Percentiles rank a stretch among this genome's conserved stretches.
Conservation (phyloP, 495 filamentous ascomycete genomes). For the Xylaria castorea region DNA sequence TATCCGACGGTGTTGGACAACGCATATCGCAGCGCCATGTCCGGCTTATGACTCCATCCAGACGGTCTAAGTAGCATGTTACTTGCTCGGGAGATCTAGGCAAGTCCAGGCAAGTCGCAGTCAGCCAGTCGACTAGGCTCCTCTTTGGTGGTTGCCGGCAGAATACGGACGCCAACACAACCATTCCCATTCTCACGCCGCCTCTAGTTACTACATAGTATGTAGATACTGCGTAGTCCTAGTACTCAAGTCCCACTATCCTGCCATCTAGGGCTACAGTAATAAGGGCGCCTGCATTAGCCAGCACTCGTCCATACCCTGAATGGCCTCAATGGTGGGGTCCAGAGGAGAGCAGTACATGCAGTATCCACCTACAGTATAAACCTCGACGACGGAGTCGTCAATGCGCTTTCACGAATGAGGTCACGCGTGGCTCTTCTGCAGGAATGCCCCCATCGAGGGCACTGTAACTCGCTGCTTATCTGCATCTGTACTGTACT, state of each 20-base stretch:
- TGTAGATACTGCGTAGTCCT: too few species aligned
- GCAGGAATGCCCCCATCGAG: constrained; percentile 10
- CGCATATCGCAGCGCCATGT: constrained; percentile 6
- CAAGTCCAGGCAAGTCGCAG: constrained; percentile 2
- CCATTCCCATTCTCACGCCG: not conserved
- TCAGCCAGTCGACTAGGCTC: not conserved
- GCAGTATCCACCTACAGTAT: not conserved
- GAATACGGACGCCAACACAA: constrained; percentile 15
- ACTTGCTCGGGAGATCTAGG: constrained; percentile 6
- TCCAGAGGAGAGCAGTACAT: not conserved
- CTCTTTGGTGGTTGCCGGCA: not conserved
- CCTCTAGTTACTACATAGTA: not conserved
- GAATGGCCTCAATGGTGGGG: not conserved
- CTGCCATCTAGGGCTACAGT: constrained; percentile 5
- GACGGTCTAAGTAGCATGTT: not conserved
- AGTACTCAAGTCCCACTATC: not conserved
- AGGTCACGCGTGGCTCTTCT: constrained; percentile 15
- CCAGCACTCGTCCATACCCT: constrained; percentile 14
- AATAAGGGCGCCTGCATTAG: constrained; percentile 22
- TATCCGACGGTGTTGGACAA: constrained; percentile 7
- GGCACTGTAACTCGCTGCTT: constrained; percentile 3
- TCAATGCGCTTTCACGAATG: constrained; percentile 18
- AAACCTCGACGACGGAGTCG: constrained; percentile 17
- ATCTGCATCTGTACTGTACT: constrained; percentile 7
- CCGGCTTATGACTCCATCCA: constrained; percentile 16